Conservation (phyloP, 2,329 filamentous ascomycete species). For the Stromatinia cepivora region DNA sequence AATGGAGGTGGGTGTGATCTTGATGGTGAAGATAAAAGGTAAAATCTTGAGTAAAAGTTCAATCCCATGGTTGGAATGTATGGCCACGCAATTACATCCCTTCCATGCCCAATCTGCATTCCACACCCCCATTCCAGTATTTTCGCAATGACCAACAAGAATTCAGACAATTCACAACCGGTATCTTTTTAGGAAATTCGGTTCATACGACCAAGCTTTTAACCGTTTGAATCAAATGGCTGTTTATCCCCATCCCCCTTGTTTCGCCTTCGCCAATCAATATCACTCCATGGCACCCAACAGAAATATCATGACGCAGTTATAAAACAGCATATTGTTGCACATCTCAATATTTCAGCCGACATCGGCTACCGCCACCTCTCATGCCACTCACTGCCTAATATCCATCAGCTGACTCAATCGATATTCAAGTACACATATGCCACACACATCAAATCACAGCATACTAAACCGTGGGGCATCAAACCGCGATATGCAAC, state of each 20-base stretch:
- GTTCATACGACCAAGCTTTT: not conserved
- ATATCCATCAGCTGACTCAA: too few species aligned
- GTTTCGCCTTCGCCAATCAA: not conserved
- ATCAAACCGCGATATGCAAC: too few species aligned
- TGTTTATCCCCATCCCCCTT: not conserved
- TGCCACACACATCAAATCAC: too few species aligned
- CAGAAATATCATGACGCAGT: not conserved
- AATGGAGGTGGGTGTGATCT: not conserved
- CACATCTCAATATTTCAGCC: not conserved
- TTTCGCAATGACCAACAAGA: not conserved
- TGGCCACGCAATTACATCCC: not conserved
- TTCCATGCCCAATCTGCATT: not conserved
- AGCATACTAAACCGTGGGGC: too few species aligned
- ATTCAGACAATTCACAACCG: not conserved
- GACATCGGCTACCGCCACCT: not conserved
- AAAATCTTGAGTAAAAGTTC: not conserved
- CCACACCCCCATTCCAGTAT: not conserved
- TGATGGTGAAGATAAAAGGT: not conserved
- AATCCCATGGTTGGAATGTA: not conserved
- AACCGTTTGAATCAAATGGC: not conserved
- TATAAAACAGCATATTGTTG: not conserved
- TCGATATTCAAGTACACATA: too few species aligned
- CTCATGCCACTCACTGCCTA: not conserved
- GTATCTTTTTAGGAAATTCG: not conserved
- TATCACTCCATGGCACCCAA: too few species aligned